These are phyloP conservation scores for Hypoxylon sp. DNA, from an alignment of 2,329 filamentous ascomycete species.

Conservation along the genomic window DNA sequence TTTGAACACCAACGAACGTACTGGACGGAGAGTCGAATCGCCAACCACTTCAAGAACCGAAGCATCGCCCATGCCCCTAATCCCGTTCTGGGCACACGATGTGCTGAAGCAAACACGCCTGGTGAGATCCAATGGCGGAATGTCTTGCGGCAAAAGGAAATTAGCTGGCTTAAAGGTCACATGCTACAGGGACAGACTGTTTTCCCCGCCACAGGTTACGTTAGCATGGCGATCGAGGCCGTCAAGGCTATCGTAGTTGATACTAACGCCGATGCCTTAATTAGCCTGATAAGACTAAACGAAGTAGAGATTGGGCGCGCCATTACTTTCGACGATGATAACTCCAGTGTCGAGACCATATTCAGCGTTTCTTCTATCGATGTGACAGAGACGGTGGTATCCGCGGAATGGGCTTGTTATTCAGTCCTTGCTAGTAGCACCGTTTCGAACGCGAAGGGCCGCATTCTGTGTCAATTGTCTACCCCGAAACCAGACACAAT, in stretches of 20 bases:
- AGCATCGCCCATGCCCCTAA: conserved; percentile 15
- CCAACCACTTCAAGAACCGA: conserved; percentile 16
- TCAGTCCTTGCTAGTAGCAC: conserved; percentile 10
- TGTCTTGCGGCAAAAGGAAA: conserved; percentile 24
- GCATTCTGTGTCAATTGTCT: conserved; percentile 9
- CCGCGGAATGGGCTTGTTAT: conserved; percentile 17
- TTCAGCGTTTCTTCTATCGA: conserved; percentile 14
- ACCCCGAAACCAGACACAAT: conserved; percentile 4
- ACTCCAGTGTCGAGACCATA: conserved; percentile 9
- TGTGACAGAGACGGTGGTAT: conserved; percentile 1
- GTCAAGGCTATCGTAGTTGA: conserved; percentile 16
- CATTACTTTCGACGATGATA: conserved; percentile 15
- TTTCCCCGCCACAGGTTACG: conserved; percentile 27
- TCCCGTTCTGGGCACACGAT: conserved; percentile 12
- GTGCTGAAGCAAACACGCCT: conserved; percentile 1
- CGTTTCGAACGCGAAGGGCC: conserved; percentile 13
- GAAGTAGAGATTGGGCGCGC: conserved; percentile 21
- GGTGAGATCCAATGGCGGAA: conserved; percentile 26
- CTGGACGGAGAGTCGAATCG: conserved; percentile 28
- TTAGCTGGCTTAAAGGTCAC: conserved; percentile 26
- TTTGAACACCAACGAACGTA: conserved; percentile 29
- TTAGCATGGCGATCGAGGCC: conserved; percentile 18
- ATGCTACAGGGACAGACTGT: conserved; percentile 23
- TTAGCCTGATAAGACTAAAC: conserved; percentile 7
- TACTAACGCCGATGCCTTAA: conserved; percentile 4